Evolutionary conservation across 768 basidiomycete species (phyloP), one percentile per base, ranked within the genome.

Genomic region (Pholiota molesta): DNA sequence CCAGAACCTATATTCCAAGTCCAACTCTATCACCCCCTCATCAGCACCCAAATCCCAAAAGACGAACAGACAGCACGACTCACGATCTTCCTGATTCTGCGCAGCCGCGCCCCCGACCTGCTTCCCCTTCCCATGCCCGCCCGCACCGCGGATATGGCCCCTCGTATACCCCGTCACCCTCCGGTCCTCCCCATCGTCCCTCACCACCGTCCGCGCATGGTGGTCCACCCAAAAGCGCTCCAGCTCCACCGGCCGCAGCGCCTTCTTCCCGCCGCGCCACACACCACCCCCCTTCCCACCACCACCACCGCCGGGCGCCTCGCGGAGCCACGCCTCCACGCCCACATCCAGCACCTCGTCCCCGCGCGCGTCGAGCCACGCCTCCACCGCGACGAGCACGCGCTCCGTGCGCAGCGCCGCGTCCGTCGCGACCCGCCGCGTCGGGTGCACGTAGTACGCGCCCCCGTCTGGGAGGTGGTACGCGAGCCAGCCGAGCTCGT

Each of bases 1-100:
- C 93, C 93, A 94, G 69, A 92, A 94, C 58, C 89, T 80, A 66
- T 89, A 91, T 69, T 92, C 90, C 68, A 86, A 80, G 59, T 93
- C 90, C 21, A 91, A 76, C 51, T 84, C 92, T 93, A 63, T 16
- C 54, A n/a, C 7, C 21, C 21, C 57, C 23, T n/a, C 16, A 44
- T 47, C 40, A 59, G 44, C 23, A 52, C 11, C 5, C 29, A 39
- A 54, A 29, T 17, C 14, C 42, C 6, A 13, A 39, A 10, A 40
- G 54, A 33, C 3, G 29, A 26, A 16, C 8, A 9, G 23, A 16
- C 9, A 17, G 14, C 35, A 13, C 26, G 1, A 81, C 81, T 72
- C 65, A 83, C 81, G 76, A 68, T 83, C 83, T 67, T 84, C 83
- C 3, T 73, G 71, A 28, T 57, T 64, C 53, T 61, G 71, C 40